These are phyloP conservation scores for Hymenoscyphus linearis DNA, from an alignment of 2,329 filamentous ascomycete genomes.

Conservation along the genomic window DNA sequence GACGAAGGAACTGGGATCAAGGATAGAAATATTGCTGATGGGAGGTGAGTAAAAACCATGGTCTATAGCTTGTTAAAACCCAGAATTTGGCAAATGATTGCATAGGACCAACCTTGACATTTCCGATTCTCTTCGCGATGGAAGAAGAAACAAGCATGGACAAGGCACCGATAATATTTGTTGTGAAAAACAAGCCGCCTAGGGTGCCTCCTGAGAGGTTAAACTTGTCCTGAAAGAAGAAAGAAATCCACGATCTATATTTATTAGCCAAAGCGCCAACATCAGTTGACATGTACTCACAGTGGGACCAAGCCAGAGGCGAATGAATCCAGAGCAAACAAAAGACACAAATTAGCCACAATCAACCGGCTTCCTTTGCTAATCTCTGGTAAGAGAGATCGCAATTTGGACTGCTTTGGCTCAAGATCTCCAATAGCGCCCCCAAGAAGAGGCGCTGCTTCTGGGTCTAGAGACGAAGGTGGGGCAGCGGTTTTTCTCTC, in stretches of 20 bases:
- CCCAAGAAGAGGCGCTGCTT: constrained; percentile 28
- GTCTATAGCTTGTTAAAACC: constrained; percentile 39
- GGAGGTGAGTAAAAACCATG: constrained; percentile 72
- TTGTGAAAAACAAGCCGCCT: constrained; percentile 50
- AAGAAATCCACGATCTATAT: constrained; percentile 54
- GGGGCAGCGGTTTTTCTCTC: constrained; percentile 29
- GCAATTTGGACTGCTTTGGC: constrained; percentile 19
- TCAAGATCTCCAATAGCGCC: constrained; percentile 15
- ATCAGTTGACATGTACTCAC: constrained; percentile 35
- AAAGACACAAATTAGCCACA: constrained; percentile 56
- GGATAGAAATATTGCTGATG: constrained; percentile 59
- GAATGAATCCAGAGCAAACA: constrained; percentile 65
- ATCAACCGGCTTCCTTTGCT: constrained; percentile 49
- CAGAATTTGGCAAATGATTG: no score
- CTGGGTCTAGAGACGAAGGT: constrained; percentile 21
- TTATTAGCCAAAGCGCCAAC: constrained; percentile 25
- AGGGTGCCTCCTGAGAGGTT: constrained; percentile 44
- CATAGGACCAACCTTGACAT: constrained; percentile 50
- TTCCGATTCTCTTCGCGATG: constrained; percentile 50
- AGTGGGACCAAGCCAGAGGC: constrained; percentile 64
- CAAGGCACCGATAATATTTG: constrained; percentile 45
- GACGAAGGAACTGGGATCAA: constrained; percentile 54
- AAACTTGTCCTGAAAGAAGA: constrained; percentile 48
- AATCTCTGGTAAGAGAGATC: constrained; percentile 49
- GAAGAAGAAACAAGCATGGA: constrained; percentile 50